Conservation (phyloP, 2,329 filamentous ascomycete genomes). For the Elsinoe fawcettii region DNA sequence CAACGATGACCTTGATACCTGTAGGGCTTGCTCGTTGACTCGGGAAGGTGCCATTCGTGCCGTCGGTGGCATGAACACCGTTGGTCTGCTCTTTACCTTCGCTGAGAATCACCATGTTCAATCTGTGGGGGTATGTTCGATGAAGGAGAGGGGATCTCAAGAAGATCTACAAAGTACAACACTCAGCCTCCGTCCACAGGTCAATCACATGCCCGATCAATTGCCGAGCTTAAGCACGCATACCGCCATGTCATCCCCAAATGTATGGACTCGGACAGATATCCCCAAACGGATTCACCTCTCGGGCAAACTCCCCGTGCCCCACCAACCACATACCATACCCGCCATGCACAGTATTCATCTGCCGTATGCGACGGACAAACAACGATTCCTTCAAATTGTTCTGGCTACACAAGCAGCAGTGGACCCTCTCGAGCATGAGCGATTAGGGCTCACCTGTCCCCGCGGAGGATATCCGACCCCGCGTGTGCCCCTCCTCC, state of each 20-base stretch:
- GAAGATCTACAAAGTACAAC: not conserved
- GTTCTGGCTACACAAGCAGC: not conserved
- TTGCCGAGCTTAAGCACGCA: not conserved
- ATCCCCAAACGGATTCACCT: not conserved
- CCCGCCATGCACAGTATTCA: not conserved
- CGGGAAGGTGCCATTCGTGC: not conserved
- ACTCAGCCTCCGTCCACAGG: not conserved
- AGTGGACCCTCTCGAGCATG: not conserved
- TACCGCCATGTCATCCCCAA: not conserved
- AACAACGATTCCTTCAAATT: not conserved
- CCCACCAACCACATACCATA: not conserved
- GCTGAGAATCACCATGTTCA: slow-evolving; percentile 12
- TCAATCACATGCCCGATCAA: not conserved
- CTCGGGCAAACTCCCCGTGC: not conserved
- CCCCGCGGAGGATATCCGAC: slow-evolving; percentile 12
- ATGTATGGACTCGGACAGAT: not conserved
- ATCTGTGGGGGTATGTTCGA: not conserved
- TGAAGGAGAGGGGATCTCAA: not conserved
- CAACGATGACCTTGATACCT: slow-evolving; percentile 47
- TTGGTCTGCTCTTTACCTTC: slow-evolving; percentile 9
- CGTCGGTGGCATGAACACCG: slow-evolving; percentile 5
- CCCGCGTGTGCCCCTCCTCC: not conserved
- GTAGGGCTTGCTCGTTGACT: slow-evolving; percentile 24
- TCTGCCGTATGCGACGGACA: not conserved
- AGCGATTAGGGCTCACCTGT: not conserved